Evolutionary conservation across 805 yeast species (phyloP).

Genomic region (Saturnispora sanitii): DNA sequence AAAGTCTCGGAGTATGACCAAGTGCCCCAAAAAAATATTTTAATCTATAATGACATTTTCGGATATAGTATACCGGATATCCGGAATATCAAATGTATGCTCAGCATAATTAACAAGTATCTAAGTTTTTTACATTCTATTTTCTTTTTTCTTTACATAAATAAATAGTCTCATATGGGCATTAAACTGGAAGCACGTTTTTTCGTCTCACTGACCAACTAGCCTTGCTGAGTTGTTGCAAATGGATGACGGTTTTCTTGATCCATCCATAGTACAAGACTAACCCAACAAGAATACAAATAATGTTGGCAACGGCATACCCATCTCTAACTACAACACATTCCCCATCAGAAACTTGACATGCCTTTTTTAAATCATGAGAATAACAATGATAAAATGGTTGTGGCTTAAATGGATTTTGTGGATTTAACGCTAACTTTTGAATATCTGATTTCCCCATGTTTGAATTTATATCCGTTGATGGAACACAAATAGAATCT

Average conservation of each 20-base stretch:
- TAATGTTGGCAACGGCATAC: slow-evolving; percentile 63
- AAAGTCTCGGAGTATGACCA: background rate
- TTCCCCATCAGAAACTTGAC: slow-evolving; percentile 45
- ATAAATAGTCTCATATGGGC: background rate
- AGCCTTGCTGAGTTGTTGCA: slow-evolving; percentile 64
- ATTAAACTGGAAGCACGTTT: slow-evolving; percentile 1
- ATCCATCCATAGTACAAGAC: slow-evolving; percentile 60
- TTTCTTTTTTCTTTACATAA: background rate
- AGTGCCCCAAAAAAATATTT: background rate
- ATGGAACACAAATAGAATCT: slow-evolving; percentile 43
- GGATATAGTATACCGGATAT: slow-evolving; percentile 2
- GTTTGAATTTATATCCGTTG: background rate
- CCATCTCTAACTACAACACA: slow-evolving; percentile 62
- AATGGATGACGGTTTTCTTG: slow-evolving; percentile 44
- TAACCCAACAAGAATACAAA: slow-evolving; percentile 63
- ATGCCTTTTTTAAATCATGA: slow-evolving; percentile 34
- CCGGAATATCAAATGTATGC: slow-evolving; percentile 3
- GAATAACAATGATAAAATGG: slow-evolving; percentile 24
- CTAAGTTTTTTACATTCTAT: background rate
- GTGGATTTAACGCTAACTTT: background rate
- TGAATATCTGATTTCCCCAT: slow-evolving; percentile 1
- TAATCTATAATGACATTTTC: background rate
- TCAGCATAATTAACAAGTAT: background rate
- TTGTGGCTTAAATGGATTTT: slow-evolving; percentile 20
- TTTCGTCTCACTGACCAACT: slow-evolving; percentile 57